Evolutionary conservation across 179 eudicot genomes (phyloP).

Genomic region (Camellia oleifera): DNA sequence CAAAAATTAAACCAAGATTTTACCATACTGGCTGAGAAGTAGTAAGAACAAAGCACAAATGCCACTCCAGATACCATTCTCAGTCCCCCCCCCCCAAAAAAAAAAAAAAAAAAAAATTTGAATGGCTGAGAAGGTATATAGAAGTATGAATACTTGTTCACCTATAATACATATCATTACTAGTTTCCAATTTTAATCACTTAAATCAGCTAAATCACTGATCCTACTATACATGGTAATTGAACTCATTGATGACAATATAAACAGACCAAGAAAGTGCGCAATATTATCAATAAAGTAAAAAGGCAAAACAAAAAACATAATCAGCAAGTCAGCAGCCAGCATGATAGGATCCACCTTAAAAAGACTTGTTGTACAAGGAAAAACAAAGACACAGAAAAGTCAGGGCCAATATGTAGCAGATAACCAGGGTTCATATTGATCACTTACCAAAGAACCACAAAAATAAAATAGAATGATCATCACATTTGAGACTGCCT

Average conservation of each 20-base stretch:
- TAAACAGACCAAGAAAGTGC: not conserved
- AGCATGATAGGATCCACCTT: not conserved
- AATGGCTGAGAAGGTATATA: not conserved
- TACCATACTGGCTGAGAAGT: too few relatives aligned
- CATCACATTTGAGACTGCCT: not conserved
- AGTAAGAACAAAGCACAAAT: not conserved
- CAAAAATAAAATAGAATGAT: not conserved
- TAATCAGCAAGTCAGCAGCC: not conserved
- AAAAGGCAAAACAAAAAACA: not conserved
- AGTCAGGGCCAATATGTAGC: not conserved
- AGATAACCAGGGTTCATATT: not conserved
- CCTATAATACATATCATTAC: not conserved
- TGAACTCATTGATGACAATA: not conserved
- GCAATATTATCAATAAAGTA: not conserved
- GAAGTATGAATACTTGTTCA: not conserved
- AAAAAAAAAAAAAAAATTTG: not conserved
- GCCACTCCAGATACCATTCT: not conserved
- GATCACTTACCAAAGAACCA: not conserved
- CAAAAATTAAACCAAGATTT: not conserved
- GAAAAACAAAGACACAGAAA: not conserved
- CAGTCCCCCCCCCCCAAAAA: too few relatives aligned
- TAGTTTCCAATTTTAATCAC: not conserved
- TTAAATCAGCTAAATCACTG: not conserved
- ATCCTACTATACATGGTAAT: not conserved
- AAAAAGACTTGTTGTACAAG: slow-evolving; percentile 4